A percentile compares a stretch with the other conserved stretches of the same genome.
phyloP scores from a whole-genome alignment of 306 rosid species.

The Fragaria nilgerrensis region DNA sequence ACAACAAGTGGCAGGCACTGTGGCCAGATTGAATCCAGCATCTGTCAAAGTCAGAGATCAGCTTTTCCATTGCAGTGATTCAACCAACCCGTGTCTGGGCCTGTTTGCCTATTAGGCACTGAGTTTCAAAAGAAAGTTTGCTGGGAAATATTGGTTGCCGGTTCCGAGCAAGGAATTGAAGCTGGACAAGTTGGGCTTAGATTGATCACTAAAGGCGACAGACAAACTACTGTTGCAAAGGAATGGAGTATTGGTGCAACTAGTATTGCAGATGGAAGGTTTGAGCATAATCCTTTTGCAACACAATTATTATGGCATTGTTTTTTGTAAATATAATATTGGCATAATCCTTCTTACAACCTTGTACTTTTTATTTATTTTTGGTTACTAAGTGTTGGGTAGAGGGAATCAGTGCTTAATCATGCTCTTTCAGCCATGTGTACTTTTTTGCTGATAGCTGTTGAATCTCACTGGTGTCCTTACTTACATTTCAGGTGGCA shows the following conservation, averaged over 20 bases:
- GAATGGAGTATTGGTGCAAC: conserved; percentile 97
- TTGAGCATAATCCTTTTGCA: conserved; percentile 11
- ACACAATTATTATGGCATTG: too few species aligned
- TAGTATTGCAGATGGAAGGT: conserved; percentile 99
- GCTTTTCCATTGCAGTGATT: conserved; percentile 80
- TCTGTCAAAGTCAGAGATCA: conserved; percentile 80
- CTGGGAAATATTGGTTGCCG: conserved; percentile 98
- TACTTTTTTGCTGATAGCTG: not conserved
- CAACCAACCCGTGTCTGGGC: conserved; percentile 99
- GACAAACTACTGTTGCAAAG: conserved; percentile 88
- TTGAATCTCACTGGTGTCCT: conserved; percentile 17
- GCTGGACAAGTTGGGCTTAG: conserved; percentile 99
- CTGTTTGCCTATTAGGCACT: conserved; percentile 91
- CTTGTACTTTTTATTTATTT: not conserved
- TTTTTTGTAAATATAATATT: not conserved
- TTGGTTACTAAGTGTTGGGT: not conserved
- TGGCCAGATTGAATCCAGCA: conserved; percentile 75
- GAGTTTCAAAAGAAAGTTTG: conserved; percentile 87
- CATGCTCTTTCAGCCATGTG: not conserved
- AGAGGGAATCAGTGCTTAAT: conserved; percentile 6
- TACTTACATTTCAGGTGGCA: conserved; percentile 81
- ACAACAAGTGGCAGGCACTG: conserved; percentile 83
- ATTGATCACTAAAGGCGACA: conserved; percentile 94
- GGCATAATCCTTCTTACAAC: not conserved
- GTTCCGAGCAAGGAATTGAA: conserved; percentile 98